Percentiles rank a stretch among this genome's conserved stretches.
phyloP scores from a whole-genome alignment of 2,329 filamentous ascomycete genomes.

The Cylindrodendrum hubeiense region DNA sequence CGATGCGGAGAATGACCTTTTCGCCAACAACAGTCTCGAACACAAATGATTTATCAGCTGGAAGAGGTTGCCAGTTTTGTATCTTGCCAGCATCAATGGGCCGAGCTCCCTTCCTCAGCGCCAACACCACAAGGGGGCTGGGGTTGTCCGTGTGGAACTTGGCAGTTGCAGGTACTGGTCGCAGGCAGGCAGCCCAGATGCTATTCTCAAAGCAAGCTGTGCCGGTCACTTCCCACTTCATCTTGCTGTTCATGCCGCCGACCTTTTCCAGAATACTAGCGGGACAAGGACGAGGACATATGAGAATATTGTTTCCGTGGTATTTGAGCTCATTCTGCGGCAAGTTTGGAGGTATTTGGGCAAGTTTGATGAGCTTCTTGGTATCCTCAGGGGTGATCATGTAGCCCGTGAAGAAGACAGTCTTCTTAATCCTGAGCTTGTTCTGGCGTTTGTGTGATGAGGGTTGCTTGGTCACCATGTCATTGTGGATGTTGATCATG shows the following conservation, averaged over 20 bases:
- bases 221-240: constrained; percentile 86
- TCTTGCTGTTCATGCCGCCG: constrained; percentile 86
- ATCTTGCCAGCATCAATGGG: constrained; percentile 87
- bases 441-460: constrained; percentile 50
- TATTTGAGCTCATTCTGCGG: constrained; percentile 80
- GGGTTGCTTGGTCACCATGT: constrained; percentile 52
- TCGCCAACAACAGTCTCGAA: constrained; percentile 90
- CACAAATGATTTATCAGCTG: constrained; percentile 76
- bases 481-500: constrained; percentile 90
- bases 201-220: constrained; percentile 81
- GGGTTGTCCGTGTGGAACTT: constrained; percentile 84
- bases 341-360: constrained; percentile 70
- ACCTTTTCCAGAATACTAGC: constrained; percentile 82
- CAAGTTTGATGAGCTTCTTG: constrained; percentile 78
- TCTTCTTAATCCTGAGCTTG: constrained; percentile 82
- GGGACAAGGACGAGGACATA: constrained; percentile 82
- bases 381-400: constrained; percentile 81
- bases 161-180: constrained; percentile 76
- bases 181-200: constrained; percentile 88
- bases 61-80: constrained; percentile 83
- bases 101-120: constrained; percentile 79
- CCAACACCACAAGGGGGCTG: constrained; percentile 84
- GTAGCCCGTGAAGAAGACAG: constrained; percentile 93
- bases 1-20: constrained; percentile 85
- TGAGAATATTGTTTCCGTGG: constrained; percentile 91